Evolutionary conservation across 2,329 filamentous ascomycete genomes (phyloP).

Genomic region (Diaporthe caulivora): DNA sequence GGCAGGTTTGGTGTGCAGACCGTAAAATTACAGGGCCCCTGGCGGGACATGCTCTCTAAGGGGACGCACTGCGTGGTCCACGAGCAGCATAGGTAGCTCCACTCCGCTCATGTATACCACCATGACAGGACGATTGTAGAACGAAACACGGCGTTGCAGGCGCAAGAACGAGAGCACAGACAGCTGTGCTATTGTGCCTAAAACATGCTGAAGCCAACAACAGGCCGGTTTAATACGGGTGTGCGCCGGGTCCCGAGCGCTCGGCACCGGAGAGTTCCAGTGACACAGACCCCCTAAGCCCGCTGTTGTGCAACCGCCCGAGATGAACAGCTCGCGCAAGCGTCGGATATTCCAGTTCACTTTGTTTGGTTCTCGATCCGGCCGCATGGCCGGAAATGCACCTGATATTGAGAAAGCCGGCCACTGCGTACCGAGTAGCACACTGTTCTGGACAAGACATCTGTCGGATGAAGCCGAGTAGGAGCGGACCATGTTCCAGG

Average conservation of each 20-base stretch:
- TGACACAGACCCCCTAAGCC: not conserved
- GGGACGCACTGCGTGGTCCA: not conserved
- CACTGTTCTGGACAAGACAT: not conserved
- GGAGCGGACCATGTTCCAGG: not conserved
- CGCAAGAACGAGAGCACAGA: not conserved
- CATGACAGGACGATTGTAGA: not conserved
- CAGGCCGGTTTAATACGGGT: not conserved
- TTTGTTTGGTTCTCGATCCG: not conserved
- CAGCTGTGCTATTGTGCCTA: not conserved
- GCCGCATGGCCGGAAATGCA: not conserved
- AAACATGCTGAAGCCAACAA: not conserved
- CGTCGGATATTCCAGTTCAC: not conserved
- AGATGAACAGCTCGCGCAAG: not conserved
- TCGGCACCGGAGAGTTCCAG: constrained; percentile 5
- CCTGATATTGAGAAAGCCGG: not conserved
- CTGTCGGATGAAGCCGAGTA: not conserved
- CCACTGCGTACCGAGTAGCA: not conserved
- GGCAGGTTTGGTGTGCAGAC: not conserved
- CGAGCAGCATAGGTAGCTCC: no score
- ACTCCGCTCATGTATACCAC: not conserved
- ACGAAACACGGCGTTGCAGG: not conserved
- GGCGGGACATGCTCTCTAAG: no score
- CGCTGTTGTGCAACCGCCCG: constrained; percentile 10
- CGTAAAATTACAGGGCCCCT: not conserved
- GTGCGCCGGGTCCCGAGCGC: constrained; percentile 1